These are phyloP conservation scores for Fusarium sororula DNA, from an alignment of 2,329 filamentous ascomycete species.

Conservation along the genomic window DNA sequence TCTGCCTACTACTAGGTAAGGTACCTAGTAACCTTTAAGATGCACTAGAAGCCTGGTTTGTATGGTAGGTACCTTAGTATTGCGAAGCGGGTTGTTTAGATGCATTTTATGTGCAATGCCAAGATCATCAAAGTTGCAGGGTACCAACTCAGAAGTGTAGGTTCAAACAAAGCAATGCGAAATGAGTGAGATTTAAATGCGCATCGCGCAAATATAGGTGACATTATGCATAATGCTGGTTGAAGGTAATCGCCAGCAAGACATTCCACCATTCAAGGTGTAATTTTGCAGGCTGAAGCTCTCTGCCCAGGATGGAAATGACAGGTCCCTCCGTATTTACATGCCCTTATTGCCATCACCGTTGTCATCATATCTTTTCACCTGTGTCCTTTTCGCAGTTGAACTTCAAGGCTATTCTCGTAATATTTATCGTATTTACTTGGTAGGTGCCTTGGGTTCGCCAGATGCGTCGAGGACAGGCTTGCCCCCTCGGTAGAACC, in stretches of 20 bases:
- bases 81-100: too few species aligned
- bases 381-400: too few species aligned
- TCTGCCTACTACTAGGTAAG: neutral
- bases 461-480: conserved; percentile 15
- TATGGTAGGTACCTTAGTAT: neutral
- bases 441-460: conserved; percentile 13
- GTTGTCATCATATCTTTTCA: neutral
- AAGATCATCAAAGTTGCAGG: neutral
- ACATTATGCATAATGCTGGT: neutral
- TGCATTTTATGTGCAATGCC: neutral
- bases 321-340: neutral
- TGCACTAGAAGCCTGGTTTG: neutral
- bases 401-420: neutral
- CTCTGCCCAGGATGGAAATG: neutral
- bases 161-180: neutral
- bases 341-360: neutral
- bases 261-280: neutral
- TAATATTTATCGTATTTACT: conserved; percentile 7
- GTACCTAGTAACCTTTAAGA: too few species aligned
- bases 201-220: neutral
- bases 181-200: neutral
- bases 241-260: neutral
- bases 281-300: neutral
- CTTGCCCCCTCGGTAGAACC: conserved; percentile 33
- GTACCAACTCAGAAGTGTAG: neutral